Conservation (phyloP, 192 early-diverging fungal species). For the Umbelopsis sp. region DNA sequence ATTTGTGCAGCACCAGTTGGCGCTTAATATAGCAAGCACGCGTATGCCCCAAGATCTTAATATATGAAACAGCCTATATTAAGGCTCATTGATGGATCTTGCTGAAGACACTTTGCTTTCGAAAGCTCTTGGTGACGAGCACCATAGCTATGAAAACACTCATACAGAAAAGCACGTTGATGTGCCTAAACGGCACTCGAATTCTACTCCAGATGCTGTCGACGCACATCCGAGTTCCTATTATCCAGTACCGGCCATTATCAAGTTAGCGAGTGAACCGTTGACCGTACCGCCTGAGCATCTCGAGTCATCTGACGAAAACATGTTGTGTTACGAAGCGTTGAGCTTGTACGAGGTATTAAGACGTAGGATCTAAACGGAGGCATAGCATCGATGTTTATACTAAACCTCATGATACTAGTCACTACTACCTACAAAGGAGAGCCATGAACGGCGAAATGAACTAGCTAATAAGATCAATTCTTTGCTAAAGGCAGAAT, state of each 20-base stretch:
- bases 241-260: background rate
- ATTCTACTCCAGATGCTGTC: too few species aligned
- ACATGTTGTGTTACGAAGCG: background rate
- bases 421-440: constrained; percentile 65
- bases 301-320: background rate
- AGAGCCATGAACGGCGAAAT: constrained; percentile 65
- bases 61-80: background rate
- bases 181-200: background rate
- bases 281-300: background rate
- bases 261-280: background rate
- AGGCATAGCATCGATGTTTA: background rate
- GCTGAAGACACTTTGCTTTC: background rate
- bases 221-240: constrained; percentile 4
- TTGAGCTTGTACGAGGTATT: background rate
- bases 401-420: constrained; percentile 18
- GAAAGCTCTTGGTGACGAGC: background rate
- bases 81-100: constrained; percentile 1
- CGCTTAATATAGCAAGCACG: background rate
- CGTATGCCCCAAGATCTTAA: background rate
- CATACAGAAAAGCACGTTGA: background rate
- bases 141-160: background rate
- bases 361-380: background rate
- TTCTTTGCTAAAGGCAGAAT: constrained; percentile 75
- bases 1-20: background rate
- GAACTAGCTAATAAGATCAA: constrained; percentile 83